Percentiles rank a stretch among this genome's conserved stretches.
These are phyloP conservation scores for Trametes coccinea DNA, from an alignment of 768 basidiomycete species.

Conservation along the genomic window DNA sequence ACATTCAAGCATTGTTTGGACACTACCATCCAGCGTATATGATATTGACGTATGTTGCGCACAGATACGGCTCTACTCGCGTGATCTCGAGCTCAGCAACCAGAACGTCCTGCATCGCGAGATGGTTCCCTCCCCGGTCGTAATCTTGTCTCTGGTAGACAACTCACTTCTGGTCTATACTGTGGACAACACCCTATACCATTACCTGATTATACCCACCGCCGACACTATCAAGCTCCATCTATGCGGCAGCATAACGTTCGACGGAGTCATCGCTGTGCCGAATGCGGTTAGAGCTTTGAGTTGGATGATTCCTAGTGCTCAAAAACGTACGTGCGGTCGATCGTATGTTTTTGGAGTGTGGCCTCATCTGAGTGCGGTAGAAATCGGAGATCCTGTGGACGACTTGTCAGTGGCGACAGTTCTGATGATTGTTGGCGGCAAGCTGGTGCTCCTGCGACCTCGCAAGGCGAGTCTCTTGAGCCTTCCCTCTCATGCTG, in stretches of 20 bases:
- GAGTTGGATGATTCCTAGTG: conserved; percentile 95
- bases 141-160: conserved; percentile 90
- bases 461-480: conserved; percentile 68
- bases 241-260: conserved; percentile 92
- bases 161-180: conserved; percentile 95
- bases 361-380: not conserved
- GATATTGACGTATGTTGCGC: conserved; percentile 3
- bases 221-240: conserved; percentile 81
- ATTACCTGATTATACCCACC: conserved; percentile 89
- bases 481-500: not conserved
- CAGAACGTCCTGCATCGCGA: conserved; percentile 85
- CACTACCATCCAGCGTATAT: not conserved
- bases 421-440: conserved; percentile 93
- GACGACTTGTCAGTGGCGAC: conserved; percentile 93
- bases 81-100: conserved; percentile 84
- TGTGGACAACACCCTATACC: conserved; percentile 88
- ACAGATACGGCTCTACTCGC: conserved; percentile 91
- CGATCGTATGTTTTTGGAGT: not conserved
- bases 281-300: conserved; percentile 85
- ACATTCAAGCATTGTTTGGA: not conserved
- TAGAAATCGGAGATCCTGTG: conserved; percentile 91
- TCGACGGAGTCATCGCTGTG: conserved; percentile 83
- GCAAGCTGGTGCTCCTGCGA: conserved; percentile 83
- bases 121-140: conserved; percentile 69
- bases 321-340: conserved; percentile 79